phyloP scores from a whole-genome alignment of 768 basidiomycete genomes.

The Russula sp. region DNA sequence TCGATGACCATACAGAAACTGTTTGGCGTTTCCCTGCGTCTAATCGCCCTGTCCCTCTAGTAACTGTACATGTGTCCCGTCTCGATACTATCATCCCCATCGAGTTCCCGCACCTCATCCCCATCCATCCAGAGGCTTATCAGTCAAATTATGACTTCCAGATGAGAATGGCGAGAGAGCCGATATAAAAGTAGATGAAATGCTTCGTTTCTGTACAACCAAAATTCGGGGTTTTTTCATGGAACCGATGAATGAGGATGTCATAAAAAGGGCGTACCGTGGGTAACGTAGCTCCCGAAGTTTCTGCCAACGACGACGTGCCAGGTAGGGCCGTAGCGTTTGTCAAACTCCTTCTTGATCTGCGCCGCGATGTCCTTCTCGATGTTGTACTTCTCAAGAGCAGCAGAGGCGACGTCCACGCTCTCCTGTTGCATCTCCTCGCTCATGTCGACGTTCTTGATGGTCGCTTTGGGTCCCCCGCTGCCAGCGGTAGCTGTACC shows the following conservation, averaged over 20 bases:
- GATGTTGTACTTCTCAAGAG: slow-evolving; percentile 87
- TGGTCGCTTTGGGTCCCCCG: slow-evolving; percentile 72
- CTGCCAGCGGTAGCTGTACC: slow-evolving; percentile 33
- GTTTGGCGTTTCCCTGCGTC: slow-evolving; percentile 14
- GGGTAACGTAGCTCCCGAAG: slow-evolving; percentile 97
- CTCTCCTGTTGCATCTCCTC: slow-evolving; percentile 96
- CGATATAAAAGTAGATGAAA: slow-evolving; percentile 99
- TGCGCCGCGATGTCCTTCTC: slow-evolving; percentile 98
- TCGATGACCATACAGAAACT: slow-evolving; percentile 18
- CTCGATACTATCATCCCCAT: background rate
- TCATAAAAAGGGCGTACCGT: slow-evolving; percentile 54
- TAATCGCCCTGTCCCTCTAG: slow-evolving; percentile 7
- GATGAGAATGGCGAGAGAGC: slow-evolving; percentile 86
- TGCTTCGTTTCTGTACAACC: slow-evolving; percentile 85
- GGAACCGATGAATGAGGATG: background rate
- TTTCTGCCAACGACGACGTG: slow-evolving; percentile 99
- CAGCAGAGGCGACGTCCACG: slow-evolving; percentile 81
- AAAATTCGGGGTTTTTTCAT: background rate
- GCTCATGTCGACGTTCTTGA: slow-evolving; percentile 95
- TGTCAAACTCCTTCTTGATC: slow-evolving; percentile 98
- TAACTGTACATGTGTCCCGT: background rate
- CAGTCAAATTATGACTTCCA: slow-evolving; percentile 70
- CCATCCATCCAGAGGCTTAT: background rate
- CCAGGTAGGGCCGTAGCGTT: slow-evolving; percentile 91
- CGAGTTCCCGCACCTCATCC: background rate